Evolutionary conservation across 2,329 filamentous ascomycete species (phyloP).

Genomic region (Penicillium sp.): DNA sequence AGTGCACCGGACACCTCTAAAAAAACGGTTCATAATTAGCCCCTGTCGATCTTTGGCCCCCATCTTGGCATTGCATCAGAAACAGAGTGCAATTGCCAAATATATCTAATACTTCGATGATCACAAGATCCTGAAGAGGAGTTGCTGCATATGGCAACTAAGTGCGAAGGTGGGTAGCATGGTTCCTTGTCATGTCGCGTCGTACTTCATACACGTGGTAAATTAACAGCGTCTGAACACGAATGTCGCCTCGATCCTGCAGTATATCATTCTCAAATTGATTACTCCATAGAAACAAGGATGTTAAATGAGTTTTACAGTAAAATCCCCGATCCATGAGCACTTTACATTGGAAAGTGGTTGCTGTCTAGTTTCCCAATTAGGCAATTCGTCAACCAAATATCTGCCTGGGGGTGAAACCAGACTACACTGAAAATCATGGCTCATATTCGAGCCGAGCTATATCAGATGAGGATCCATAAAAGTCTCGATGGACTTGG

Average conservation of each 20-base stretch:
- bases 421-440: not conserved
- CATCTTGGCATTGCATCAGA: not conserved
- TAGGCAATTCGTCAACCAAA: not conserved
- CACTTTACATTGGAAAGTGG: too few species aligned
- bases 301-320: too few species aligned
- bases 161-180: not conserved
- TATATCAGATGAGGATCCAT: not conserved
- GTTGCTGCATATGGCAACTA: not conserved
- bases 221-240: not conserved
- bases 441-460: not conserved
- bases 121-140: not conserved
- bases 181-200: not conserved
- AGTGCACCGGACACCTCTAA: not conserved
- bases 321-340: not conserved
- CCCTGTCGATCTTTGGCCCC: not conserved
- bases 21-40: not conserved
- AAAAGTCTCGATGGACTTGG: not conserved
- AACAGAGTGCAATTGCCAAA: not conserved
- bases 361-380: not conserved
- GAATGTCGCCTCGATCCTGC: not conserved
- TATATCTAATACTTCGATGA: not conserved
- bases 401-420: not conserved
- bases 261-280: too few species aligned
- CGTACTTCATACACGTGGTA: too few species aligned
- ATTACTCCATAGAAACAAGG: too few species aligned